phyloP scores from a whole-genome alignment of 139 green algal species.

The Chlamydomonas sphaeroides region DNA sequence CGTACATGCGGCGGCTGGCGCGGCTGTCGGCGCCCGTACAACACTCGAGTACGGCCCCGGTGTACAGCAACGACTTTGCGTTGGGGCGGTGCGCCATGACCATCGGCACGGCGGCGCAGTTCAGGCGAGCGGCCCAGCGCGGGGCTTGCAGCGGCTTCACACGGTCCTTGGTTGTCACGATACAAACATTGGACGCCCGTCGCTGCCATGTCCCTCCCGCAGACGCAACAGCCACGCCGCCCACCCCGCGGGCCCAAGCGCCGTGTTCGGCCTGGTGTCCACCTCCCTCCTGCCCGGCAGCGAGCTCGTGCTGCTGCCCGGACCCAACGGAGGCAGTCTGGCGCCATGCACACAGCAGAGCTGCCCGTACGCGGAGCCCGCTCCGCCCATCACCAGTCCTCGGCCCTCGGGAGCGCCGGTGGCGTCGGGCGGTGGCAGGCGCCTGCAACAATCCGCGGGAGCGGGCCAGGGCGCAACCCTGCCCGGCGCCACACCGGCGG shows the following conservation, averaged over 20 bases:
- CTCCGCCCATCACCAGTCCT: too few relatives aligned
- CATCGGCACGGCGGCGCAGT: conserved; percentile 1
- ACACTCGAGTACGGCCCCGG: neutral
- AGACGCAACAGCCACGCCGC: conserved; percentile 13
- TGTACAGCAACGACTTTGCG: conserved; percentile 2
- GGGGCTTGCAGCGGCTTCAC: neutral
- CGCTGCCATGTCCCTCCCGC: too few relatives aligned
- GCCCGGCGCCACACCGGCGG: too few relatives aligned
- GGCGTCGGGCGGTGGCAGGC: too few relatives aligned
- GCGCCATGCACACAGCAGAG: neutral
- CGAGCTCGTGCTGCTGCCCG: neutral
- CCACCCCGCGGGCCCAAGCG: conserved; percentile 1
- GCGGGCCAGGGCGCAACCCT: too few relatives aligned
- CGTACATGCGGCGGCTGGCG: neutral
- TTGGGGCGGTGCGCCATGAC: conserved; percentile 4
- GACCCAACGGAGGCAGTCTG: neutral
- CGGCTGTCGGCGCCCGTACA: neutral
- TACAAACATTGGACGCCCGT: too few relatives aligned
- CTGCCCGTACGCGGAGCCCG: neutral
- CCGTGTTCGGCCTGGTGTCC: neutral
- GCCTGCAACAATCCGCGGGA: too few relatives aligned
- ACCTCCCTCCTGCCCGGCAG: neutral
- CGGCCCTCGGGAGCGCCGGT: too few relatives aligned
- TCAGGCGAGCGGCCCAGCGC: too few relatives aligned
- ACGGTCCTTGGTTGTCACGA: too few relatives aligned